Evolutionary conservation across 139 green algal genomes (phyloP).

Genomic region (Chlorella sorokiniana): DNA sequence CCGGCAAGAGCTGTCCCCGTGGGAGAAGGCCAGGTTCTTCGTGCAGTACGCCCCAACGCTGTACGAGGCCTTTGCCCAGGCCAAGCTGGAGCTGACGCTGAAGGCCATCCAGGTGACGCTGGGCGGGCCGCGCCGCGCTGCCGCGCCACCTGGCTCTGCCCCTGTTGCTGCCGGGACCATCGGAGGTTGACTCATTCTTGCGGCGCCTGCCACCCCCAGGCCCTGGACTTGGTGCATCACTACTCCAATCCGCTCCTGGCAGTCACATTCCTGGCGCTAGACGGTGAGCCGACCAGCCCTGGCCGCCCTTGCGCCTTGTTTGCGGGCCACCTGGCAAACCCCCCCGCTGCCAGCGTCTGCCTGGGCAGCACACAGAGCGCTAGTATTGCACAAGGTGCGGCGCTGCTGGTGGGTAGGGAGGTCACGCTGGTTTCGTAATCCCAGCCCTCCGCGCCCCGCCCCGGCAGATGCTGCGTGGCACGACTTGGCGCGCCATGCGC

Average conservation of each 20-base stretch:
- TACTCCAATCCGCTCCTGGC: not conserved
- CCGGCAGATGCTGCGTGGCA: not conserved
- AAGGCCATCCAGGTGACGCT: not conserved
- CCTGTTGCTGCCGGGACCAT: no score
- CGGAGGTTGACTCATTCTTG: no score
- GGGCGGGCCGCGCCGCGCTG: no score
- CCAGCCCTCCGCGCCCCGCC: no score
- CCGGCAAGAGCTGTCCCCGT: not conserved
- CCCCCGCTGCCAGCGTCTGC: no score
- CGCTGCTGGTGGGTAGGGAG: no score
- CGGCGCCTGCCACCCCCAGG: not conserved
- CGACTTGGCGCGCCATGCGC: not conserved
- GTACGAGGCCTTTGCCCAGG: not conserved
- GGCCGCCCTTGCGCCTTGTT: not conserved
- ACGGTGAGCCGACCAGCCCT: not conserved
- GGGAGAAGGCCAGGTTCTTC: not conserved
- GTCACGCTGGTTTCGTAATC: no score
- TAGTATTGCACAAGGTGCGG: no score
- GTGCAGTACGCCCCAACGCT: not conserved
- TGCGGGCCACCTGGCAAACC: no score
- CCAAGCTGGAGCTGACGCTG: not conserved
- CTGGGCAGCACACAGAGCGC: no score
- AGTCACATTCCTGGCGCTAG: not conserved
- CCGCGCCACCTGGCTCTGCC: no score
- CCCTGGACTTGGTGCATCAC: not conserved